phyloP scores from a whole-genome alignment of 768 basidiomycete species.

The Russula compacta region DNA sequence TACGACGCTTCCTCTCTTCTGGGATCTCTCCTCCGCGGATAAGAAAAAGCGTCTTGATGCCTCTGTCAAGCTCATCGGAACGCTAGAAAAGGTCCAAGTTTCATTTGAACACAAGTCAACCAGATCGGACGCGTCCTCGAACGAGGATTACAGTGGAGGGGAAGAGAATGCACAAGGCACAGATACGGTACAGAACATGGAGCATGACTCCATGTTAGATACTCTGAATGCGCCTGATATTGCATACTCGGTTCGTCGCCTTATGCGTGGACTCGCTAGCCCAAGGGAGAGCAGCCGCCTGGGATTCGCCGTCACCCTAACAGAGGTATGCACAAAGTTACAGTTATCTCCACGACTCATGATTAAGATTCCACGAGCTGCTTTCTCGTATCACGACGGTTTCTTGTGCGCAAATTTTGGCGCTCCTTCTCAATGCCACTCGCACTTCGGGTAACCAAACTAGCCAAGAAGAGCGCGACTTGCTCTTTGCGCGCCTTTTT shows the following conservation, averaged over 20 bases:
- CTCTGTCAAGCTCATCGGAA: slow-evolving; percentile 71
- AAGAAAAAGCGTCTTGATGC: slow-evolving; percentile 77
- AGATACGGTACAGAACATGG: slow-evolving; percentile 36
- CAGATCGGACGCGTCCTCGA: slow-evolving; percentile 26
- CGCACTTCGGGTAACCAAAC: slow-evolving; percentile 69
- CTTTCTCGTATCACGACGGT: slow-evolving; percentile 71
- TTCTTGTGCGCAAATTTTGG: slow-evolving; percentile 65
- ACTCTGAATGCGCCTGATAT: slow-evolving; percentile 81
- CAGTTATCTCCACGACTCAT: not conserved
- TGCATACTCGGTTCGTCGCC: slow-evolving; percentile 79
- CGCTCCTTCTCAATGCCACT: slow-evolving; percentile 64
- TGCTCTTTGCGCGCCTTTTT: slow-evolving; percentile 87
- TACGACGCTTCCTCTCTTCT: slow-evolving; percentile 88
- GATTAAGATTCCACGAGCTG: slow-evolving; percentile 39
- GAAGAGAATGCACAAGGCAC: slow-evolving; percentile 20
- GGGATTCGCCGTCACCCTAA: slow-evolving; percentile 92
- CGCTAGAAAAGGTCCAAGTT: slow-evolving; percentile 80
- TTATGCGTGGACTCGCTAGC: slow-evolving; percentile 83
- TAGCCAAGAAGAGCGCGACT: slow-evolving; percentile 88
- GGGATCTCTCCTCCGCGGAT: slow-evolving; percentile 78
- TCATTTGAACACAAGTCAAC: slow-evolving; percentile 42
- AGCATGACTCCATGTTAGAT: slow-evolving; percentile 45
- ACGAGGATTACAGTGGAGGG: slow-evolving; percentile 19
- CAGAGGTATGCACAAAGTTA: slow-evolving; percentile 55
- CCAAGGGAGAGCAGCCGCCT: slow-evolving; percentile 88